Evolutionary conservation across 306 rosid genomes (phyloP).

Genomic region (Lathyrus oleraceus): DNA sequence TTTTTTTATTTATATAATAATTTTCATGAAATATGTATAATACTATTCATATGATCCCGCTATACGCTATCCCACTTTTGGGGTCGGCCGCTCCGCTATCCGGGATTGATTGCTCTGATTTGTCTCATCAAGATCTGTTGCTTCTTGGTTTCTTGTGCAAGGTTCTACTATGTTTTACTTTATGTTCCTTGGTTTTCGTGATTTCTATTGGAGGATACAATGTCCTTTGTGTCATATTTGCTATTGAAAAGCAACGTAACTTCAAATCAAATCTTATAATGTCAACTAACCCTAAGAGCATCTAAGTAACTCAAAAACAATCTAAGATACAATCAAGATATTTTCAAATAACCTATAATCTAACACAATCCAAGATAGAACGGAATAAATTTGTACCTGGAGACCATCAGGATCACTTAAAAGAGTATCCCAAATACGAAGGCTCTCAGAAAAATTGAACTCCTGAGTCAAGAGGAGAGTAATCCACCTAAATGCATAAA

Average conservation of each 20-base stretch:
- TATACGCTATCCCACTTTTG: no score
- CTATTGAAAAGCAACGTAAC: conserved; percentile 2
- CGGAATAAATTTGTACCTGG: conserved; percentile 49
- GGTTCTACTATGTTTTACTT: not conserved
- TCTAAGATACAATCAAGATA: not conserved
- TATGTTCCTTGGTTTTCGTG: not conserved
- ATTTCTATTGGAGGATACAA: not conserved
- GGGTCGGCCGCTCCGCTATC: no score
- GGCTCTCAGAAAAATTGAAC: conserved; percentile 78
- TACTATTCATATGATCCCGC: no score
- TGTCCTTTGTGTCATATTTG: not conserved
- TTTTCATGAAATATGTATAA: no score
- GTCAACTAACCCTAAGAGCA: not conserved
- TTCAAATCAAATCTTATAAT: not conserved
- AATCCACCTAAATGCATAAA: conserved; percentile 94
- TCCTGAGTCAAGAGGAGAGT: conserved; percentile 91
- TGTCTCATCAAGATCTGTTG: not conserved
- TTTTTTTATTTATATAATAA: no score
- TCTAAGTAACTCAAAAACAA: not conserved
- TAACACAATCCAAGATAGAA: conserved; percentile 11
- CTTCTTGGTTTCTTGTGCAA: not conserved
- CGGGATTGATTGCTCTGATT: not conserved
- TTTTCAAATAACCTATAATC: conserved; percentile 1
- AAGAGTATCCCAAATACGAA: conserved; percentile 84
- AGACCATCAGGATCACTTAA: conserved; percentile 89